Conservation (phyloP, 225 moss, liverwort and hornwort genomes). For the Marchantia paleacea region DNA sequence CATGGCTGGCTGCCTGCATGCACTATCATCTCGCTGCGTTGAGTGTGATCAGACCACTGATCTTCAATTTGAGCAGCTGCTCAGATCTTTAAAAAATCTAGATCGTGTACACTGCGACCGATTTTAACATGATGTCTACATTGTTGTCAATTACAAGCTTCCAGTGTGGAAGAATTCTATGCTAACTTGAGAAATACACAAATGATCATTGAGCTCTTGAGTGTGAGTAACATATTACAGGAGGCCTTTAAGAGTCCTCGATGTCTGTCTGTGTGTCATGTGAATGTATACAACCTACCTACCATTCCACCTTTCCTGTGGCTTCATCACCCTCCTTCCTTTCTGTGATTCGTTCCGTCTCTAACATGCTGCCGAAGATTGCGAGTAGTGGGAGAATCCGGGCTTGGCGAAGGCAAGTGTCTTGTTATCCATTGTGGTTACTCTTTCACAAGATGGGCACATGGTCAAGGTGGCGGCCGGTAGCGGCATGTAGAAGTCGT, state of each 20-base stretch:
- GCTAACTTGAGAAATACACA: slow-evolving; percentile 32
- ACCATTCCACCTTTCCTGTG: neutral
- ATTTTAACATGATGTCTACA: slow-evolving; percentile 21
- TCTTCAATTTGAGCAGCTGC: slow-evolving; percentile 15
- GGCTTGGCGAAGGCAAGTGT: slow-evolving; percentile 83
- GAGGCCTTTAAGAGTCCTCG: slow-evolving; percentile 29
- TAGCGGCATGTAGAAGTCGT: slow-evolving; percentile 95
- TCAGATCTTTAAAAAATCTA: slow-evolving; percentile 33
- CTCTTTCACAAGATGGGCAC: slow-evolving; percentile 95
- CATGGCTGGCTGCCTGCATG: slow-evolving; percentile 23
- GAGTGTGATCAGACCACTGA: neutral
- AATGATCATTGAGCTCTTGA: slow-evolving; percentile 24
- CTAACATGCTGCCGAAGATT: slow-evolving; percentile 89
- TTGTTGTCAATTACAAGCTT: slow-evolving; percentile 44
- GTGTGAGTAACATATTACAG: slow-evolving; percentile 35
- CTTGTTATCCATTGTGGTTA: slow-evolving; percentile 92
- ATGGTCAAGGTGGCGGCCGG: slow-evolving; percentile 99
- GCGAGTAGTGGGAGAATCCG: slow-evolving; percentile 77
- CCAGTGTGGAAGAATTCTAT: slow-evolving; percentile 35
- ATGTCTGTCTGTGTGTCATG: slow-evolving; percentile 21
- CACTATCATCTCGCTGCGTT: slow-evolving; percentile 13
- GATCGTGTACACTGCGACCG: slow-evolving; percentile 24
- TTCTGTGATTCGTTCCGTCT: neutral
- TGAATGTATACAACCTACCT: slow-evolving; percentile 39
- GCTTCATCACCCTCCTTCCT: neutral